These are phyloP conservation scores for Exophiala alcalophila DNA, from an alignment of 2,329 filamentous ascomycete genomes.

Conservation along the genomic window DNA sequence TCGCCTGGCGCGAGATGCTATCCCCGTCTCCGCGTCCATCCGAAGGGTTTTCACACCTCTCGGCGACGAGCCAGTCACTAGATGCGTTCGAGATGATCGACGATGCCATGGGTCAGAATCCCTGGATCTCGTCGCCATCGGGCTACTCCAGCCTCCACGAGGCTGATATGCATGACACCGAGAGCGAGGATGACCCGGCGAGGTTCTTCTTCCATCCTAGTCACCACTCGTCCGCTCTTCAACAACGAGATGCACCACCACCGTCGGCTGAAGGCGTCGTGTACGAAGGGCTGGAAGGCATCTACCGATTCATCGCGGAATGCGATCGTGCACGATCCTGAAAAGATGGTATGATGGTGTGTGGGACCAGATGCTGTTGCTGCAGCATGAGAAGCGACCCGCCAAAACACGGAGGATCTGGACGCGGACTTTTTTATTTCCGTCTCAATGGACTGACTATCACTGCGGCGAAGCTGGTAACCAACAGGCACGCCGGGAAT, in stretches of 20 bases:
- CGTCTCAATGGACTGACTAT: conserved; percentile 1
- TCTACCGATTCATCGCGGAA: conserved; percentile 63
- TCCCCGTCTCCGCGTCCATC: conserved; percentile 37
- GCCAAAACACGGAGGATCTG: no score
- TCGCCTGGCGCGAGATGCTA: conserved; percentile 60
- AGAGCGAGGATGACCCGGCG: no score
- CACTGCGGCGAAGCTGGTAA: background rate
- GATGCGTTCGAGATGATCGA: conserved; percentile 21
- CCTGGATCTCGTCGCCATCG: conserved; percentile 54
- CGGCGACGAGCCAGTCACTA: conserved; percentile 30
- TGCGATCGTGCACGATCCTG: conserved; percentile 51
- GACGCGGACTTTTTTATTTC: no score
- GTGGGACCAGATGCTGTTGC: background rate
- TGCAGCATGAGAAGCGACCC: no score
- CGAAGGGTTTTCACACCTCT: conserved; percentile 28
- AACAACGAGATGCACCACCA: conserved; percentile 7
- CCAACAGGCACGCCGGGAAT: background rate
- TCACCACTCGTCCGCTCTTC: conserved; percentile 31
- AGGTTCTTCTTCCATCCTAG: no score
- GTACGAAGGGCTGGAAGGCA: conserved; percentile 63
- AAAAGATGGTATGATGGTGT: background rate
- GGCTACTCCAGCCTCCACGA: conserved; percentile 58
- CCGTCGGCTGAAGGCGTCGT: conserved; percentile 28
- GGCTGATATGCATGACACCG: conserved; percentile 42
- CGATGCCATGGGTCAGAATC: conserved; percentile 49